Evolutionary conservation across 345 rosid genomes (phyloP).

Genomic region (Cardiospermum halicacabum): DNA sequence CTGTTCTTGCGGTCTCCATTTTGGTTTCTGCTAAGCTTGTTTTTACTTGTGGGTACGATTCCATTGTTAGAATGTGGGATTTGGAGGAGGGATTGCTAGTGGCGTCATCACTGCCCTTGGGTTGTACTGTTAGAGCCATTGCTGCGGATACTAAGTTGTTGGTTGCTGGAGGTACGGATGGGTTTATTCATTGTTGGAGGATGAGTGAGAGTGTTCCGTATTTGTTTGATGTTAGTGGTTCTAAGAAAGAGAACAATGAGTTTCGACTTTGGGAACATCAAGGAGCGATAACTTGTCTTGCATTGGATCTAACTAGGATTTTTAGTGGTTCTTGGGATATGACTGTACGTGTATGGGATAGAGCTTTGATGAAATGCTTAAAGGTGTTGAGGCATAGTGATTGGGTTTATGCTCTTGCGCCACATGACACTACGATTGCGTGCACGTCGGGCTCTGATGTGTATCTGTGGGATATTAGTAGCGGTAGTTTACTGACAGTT

Average conservation of each 20-base stretch:
- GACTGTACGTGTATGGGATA: conserved; percentile 90
- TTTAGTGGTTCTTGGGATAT: conserved; percentile 96
- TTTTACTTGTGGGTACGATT: conserved; percentile 85
- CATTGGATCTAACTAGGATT: conserved; percentile 57
- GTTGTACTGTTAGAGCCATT: conserved; percentile 81
- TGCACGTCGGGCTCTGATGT: conserved; percentile 78
- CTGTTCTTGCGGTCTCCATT: conserved; percentile 60
- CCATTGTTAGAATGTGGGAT: conserved; percentile 80
- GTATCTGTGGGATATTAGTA: conserved; percentile 59
- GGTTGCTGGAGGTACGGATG: conserved; percentile 90
- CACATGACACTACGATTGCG: conserved; percentile 60
- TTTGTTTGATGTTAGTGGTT: conserved; percentile 67
- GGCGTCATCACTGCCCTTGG: conserved; percentile 69
- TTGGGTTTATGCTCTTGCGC: conserved; percentile 86
- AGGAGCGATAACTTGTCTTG: conserved; percentile 82
- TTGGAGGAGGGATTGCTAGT: conserved; percentile 73
- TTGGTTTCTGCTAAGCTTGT: conserved; percentile 79
- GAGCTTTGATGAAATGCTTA: conserved; percentile 56
- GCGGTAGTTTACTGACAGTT: conserved; percentile 47
- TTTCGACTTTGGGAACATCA: conserved; percentile 84
- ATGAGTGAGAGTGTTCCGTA: conserved; percentile 51
- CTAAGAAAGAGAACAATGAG: conserved; percentile 39
- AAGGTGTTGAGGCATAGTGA: conserved; percentile 76
- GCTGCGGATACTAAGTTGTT: conserved; percentile 73
- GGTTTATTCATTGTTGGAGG: conserved; percentile 87